These are phyloP conservation scores for Beauveria varroae DNA, from an alignment of 2,329 filamentous ascomycete species.

Conservation along the genomic window DNA sequence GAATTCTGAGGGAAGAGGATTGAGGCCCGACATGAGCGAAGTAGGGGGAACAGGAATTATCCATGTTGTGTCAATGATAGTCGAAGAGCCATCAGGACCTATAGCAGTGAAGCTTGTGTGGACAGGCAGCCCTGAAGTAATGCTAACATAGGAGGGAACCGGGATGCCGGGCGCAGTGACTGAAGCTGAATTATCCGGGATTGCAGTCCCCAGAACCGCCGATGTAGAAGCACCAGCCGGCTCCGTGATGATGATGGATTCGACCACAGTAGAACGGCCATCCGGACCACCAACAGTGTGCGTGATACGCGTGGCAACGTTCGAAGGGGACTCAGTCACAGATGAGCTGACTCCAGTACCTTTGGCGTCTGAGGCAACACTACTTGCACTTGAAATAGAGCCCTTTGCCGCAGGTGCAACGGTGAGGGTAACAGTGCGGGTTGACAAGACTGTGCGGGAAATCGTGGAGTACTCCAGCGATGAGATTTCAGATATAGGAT, in stretches of 20 bases:
- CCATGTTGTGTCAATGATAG: conserved; percentile 22
- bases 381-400: not conserved
- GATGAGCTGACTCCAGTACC: not conserved
- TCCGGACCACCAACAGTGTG: conserved; percentile 26
- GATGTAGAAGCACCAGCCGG: conserved; percentile 7
- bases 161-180: not conserved
- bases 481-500: conserved; percentile 3
- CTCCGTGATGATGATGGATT: conserved; percentile 25
- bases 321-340: not conserved
- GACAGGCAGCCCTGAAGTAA: conserved; percentile 10
- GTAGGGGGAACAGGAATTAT: conserved; percentile 15
- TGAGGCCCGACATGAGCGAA: conserved; percentile 11
- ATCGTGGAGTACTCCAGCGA: conserved; percentile 4
- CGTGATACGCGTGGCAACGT: conserved; percentile 18
- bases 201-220: not conserved
- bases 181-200: not conserved
- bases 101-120: conserved; percentile 22
- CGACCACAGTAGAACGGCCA: conserved; percentile 26
- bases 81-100: conserved; percentile 22
- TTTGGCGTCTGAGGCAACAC: not conserved
- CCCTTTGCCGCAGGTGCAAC: not conserved
- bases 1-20: not conserved
- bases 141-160: not conserved
- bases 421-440: conserved; percentile 17
- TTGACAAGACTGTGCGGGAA: conserved; percentile 13